Evolutionary conservation across 495 filamentous ascomycete genomes (phyloP).

Genomic region (Clohesyomyces aquaticus): DNA sequence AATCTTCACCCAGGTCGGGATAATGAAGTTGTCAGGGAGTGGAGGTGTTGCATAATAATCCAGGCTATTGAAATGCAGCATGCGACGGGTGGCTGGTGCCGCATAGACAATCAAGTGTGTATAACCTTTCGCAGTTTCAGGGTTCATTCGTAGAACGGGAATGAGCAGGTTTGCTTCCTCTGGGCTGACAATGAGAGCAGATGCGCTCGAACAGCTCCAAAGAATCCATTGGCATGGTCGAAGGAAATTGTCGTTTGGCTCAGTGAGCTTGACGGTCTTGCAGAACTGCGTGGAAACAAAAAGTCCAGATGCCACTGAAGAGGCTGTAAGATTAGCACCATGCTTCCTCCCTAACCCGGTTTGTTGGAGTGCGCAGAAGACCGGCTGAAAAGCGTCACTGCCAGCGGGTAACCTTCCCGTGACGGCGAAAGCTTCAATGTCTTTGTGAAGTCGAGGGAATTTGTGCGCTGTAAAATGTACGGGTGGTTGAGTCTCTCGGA

Average conservation of each 20-base stretch:
- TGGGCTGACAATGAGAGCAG: conserved; percentile 56
- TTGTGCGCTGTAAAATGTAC: conserved; percentile 38
- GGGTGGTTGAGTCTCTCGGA: conserved; percentile 53
- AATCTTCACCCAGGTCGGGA: conserved; percentile 53
- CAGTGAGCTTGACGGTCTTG: conserved; percentile 44
- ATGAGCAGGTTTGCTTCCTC: conserved; percentile 60
- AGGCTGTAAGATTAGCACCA: conserved; percentile 27
- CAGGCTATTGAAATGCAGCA: conserved; percentile 58
- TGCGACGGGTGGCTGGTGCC: conserved; percentile 56
- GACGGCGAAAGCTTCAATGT: conserved; percentile 48
- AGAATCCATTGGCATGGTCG: conserved; percentile 59
- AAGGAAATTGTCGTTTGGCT: conserved; percentile 47
- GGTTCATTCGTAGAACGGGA: conserved; percentile 43
- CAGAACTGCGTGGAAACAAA: conserved; percentile 52
- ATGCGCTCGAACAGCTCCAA: conserved; percentile 44
- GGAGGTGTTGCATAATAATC: conserved; percentile 54
- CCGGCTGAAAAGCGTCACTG: conserved; percentile 42
- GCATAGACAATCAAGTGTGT: conserved; percentile 56
- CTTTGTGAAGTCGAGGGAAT: conserved; percentile 47
- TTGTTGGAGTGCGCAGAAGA: conserved; percentile 44
- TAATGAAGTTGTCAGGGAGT: conserved; percentile 45
- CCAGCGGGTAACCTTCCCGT: conserved; percentile 46
- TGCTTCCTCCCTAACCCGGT: conserved; percentile 50
- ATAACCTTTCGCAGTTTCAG: not conserved
- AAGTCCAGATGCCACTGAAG: conserved; percentile 38